A percentile compares a stretch with the other conserved stretches of the same genome.
Conservation (phyloP, 164 flowering plant genomes). For the Chimonanthus salicifolius region DNA sequence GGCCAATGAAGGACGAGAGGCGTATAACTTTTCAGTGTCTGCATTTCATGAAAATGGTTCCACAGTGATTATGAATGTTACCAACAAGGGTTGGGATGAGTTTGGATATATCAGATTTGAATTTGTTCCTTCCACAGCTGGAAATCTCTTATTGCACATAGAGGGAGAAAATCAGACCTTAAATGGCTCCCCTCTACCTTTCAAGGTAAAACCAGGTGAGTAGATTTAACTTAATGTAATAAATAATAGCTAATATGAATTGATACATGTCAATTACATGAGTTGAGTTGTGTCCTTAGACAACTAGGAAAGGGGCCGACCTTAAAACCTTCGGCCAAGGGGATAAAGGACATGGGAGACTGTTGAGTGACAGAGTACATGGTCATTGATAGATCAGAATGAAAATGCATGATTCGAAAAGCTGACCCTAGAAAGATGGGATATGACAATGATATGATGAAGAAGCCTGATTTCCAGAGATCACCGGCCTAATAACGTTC, state of each 20-base stretch:
- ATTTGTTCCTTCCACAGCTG: conserved; percentile 46
- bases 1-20: conserved; percentile 25
- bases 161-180: conserved; percentile 47
- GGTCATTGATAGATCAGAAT: too few relatives aligned
- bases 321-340: too few relatives aligned
- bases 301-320: too few relatives aligned
- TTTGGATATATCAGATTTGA: conserved; percentile 53
- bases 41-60: conserved; percentile 47
- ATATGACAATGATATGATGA: too few relatives aligned
- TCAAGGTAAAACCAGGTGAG: conserved; percentile 79
- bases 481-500: too few relatives aligned
- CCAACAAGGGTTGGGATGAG: conserved; percentile 52
- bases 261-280: too few relatives aligned
- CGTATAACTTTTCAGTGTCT: conserved; percentile 33
- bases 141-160: conserved; percentile 48
- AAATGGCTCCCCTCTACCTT: conserved; percentile 67
- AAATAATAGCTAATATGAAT: not conserved
- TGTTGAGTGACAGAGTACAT: too few relatives aligned
- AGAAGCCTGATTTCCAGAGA: too few relatives aligned
- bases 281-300: too few relatives aligned
- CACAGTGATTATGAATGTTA: conserved; percentile 28
- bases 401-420: too few relatives aligned
- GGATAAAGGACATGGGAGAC: too few relatives aligned
- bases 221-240: not conserved
- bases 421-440: too few relatives aligned